Percentiles rank a stretch among this genome's conserved stretches.
Conservation (phyloP, 2,329 filamentous ascomycete genomes). For the Onygenales sp. region DNA sequence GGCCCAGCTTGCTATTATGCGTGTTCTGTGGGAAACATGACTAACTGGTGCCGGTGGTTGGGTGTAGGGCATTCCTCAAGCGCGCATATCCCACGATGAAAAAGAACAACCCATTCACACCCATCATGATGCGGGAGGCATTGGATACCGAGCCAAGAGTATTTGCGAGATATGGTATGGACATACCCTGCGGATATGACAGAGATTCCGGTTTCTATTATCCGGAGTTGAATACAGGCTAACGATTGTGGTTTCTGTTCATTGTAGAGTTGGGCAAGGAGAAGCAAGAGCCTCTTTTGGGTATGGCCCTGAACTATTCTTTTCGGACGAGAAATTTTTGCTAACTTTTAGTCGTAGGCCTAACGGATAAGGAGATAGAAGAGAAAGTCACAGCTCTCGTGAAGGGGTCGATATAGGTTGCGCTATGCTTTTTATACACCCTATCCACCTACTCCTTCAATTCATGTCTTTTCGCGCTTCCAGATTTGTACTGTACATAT, state of each 20-base stretch:
- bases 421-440: background rate
- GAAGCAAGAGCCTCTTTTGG: constrained; percentile 53
- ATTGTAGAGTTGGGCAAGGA: constrained; percentile 57
- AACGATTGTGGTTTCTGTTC: background rate
- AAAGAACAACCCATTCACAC: constrained; percentile 90
- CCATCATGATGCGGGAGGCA: constrained; percentile 92
- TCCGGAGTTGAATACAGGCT: background rate
- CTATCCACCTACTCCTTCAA: constrained; percentile 8
- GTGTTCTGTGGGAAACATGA: background rate
- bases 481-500: constrained; percentile 28
- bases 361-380: constrained; percentile 63
- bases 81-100: constrained; percentile 97
- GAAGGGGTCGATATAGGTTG: constrained; percentile 31
- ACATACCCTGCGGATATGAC: background rate
- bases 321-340: background rate
- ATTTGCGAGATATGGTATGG: constrained; percentile 83
- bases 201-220: background rate
- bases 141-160: constrained; percentile 73
- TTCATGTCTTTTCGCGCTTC: constrained; percentile 18
- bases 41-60: background rate
- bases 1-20: background rate
- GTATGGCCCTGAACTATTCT: constrained; percentile 29
- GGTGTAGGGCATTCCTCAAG: constrained; percentile 64
- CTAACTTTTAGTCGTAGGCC: constrained; percentile 34
- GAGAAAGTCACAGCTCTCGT: constrained; percentile 56